Evolutionary conservation across 2,329 filamentous ascomycete genomes (phyloP).

Genomic region (Apiospora kogelbergensis): DNA sequence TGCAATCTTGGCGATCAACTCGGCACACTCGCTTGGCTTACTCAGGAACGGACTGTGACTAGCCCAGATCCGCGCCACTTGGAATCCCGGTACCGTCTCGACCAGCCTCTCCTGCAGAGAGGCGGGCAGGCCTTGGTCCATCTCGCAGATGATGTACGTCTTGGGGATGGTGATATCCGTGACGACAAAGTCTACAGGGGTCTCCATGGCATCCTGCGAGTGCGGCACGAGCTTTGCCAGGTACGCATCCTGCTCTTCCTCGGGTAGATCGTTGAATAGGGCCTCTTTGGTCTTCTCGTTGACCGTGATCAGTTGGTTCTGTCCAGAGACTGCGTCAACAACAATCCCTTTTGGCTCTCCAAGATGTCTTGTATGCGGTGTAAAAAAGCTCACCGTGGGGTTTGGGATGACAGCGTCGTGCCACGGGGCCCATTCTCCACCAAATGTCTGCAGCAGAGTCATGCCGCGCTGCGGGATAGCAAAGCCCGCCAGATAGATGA

Average conservation of each 20-base stretch:
- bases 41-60: constrained; percentile 11
- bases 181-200: neutral
- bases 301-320: neutral
- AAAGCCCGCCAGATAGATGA: constrained; percentile 16
- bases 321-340: fast-evolving
- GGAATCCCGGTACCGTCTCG: neutral
- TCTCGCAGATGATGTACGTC: neutral
- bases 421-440: neutral
- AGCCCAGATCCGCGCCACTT: neutral
- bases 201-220: neutral
- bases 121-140: constrained; percentile 5
- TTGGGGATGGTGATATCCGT: neutral
- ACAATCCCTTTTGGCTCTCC: no score
- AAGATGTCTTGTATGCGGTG: no score
- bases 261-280: neutral
- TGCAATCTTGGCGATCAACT: neutral
- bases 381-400: neutral
- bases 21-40: neutral
- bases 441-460: neutral
- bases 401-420: neutral
- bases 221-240: neutral
- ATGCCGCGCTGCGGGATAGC: constrained; percentile 1
- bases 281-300: neutral
- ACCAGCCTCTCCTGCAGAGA: constrained; percentile 9
- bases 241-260: neutral